Evolutionary conservation across 352 stramenopile genomes (phyloP).

Genomic region (Phytophthora vignae): DNA sequence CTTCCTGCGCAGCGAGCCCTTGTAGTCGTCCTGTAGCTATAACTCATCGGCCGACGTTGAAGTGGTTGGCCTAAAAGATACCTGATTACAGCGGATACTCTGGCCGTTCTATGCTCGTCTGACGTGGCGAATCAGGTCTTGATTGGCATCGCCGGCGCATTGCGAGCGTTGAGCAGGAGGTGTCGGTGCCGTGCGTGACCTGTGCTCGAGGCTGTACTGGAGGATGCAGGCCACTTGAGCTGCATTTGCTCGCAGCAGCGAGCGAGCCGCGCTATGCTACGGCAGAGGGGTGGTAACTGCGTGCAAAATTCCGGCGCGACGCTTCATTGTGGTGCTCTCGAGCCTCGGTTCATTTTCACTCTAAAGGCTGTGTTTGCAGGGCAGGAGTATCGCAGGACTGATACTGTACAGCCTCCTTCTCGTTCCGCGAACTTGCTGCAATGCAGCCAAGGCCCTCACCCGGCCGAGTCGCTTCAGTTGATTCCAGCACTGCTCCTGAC

Average conservation of each 20-base stretch:
- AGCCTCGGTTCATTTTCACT: too few species aligned
- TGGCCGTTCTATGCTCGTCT: constrained; percentile 22
- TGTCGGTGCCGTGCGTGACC: not conserved
- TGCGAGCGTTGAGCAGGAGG: not conserved
- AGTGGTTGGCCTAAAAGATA: constrained; percentile 16
- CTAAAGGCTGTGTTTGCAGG: too few species aligned
- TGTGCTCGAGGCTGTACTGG: not conserved
- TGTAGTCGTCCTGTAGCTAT: constrained; percentile 8
- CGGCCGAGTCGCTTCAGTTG: not conserved
- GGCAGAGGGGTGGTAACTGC: constrained; percentile 2
- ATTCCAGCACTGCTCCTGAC: not conserved
- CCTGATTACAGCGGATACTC: constrained; percentile 22
- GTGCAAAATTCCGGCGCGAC: constrained; percentile 1
- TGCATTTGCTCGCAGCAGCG: not conserved
- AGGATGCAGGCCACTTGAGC: not conserved
- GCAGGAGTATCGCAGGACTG: not conserved
- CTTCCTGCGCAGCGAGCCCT: constrained; percentile 52
- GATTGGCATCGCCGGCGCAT: not conserved
- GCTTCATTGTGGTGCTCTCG: not conserved
- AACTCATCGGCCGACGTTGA: constrained; percentile 10
- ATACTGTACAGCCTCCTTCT: not conserved
- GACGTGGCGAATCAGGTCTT: constrained; percentile 20
- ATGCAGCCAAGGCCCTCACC: not conserved
- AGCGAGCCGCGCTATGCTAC: not conserved
- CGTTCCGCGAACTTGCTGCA: constrained; percentile 7